Percentiles rank a stretch among this genome's conserved stretches.
Conservation (phyloP, 305 asterid genomes). For the Plantago coronopus region DNA sequence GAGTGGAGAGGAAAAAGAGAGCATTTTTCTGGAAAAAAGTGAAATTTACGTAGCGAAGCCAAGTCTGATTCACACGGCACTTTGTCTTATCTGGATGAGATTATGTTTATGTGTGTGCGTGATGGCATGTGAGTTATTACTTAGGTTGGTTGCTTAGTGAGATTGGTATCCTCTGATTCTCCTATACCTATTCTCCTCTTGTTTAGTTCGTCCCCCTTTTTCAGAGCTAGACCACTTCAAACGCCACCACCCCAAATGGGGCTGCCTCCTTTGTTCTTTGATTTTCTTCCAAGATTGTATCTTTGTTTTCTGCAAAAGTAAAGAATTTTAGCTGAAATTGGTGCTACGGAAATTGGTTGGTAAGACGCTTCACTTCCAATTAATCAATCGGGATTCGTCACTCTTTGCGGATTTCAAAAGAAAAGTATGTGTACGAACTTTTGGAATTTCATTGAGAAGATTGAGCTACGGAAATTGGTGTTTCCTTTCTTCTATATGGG, state of each 20-base stretch:
- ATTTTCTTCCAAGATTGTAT: slow-evolving; percentile 2
- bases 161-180: slow-evolving; percentile 25
- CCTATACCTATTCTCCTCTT: not conserved
- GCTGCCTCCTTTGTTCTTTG: not conserved
- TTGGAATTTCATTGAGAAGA: not conserved
- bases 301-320: not conserved
- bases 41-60: slow-evolving; percentile 32
- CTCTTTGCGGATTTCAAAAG: too few relatives aligned
- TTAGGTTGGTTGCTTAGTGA: slow-evolving; percentile 32
- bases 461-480: too few relatives aligned
- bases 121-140: slow-evolving; percentile 25
- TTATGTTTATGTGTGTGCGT: not conserved
- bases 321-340: slow-evolving; percentile 1
- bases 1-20: not conserved
- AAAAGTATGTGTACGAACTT: not conserved
- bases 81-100: slow-evolving; percentile 17
- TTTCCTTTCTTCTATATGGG: too few relatives aligned
- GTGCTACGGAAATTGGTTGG: too few relatives aligned
- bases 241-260: slow-evolving; percentile 17
- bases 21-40: slow-evolving; percentile 11
- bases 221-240: slow-evolving; percentile 20
- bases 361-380: too few relatives aligned
- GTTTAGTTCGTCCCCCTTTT: slow-evolving; percentile 1
- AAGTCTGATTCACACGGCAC: slow-evolving; percentile 30
- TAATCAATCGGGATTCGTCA: too few relatives aligned